Evolutionary conservation across 2,329 filamentous ascomycete genomes (phyloP).

Genomic region (Sporothrix luriei): DNA sequence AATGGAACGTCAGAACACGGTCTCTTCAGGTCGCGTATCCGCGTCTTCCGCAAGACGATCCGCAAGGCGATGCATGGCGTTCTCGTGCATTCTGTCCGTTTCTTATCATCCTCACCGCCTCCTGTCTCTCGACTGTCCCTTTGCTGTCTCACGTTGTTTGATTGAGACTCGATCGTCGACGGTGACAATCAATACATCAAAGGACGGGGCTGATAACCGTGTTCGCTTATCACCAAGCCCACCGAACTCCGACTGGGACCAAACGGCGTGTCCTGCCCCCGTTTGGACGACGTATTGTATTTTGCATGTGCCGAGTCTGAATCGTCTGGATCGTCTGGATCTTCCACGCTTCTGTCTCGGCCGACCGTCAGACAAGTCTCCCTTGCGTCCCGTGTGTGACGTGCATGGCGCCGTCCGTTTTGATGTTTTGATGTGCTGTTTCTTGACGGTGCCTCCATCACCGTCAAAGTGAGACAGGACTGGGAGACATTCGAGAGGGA

Average conservation of each 20-base stretch:
- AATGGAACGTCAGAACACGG: no score
- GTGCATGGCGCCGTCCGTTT: not conserved
- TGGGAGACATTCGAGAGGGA: not conserved
- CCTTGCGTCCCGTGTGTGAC: no score
- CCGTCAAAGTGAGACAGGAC: constrained; percentile 12
- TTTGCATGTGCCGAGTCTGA: not conserved
- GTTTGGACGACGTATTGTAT: not conserved
- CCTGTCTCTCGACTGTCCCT: not conserved
- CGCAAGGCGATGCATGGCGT: no score
- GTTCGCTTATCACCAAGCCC: not conserved
- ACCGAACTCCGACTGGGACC: not conserved
- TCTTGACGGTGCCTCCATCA: not conserved
- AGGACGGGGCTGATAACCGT: not conserved
- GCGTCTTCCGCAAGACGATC: not conserved
- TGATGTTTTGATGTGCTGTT: no score
- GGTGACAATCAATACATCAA: not conserved
- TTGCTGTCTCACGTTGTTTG: not conserved
- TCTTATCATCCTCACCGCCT: not conserved
- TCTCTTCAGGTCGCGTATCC: not conserved
- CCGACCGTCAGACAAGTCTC: no score
- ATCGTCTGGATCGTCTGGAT: no score
- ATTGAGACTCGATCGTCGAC: not conserved
- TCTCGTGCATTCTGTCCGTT: not conserved
- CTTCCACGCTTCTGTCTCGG: no score
- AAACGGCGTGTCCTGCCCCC: not conserved